Percentiles rank a stretch among this genome's conserved stretches.
phyloP scores from a whole-genome alignment of 176 grass and related monocot species.

The barley (Hordeum vulgare) region MorexV3_pseudomolecules_assembly NC_058524.1:627735896-627736395 shows the following conservation, averaged over 20 bases:
- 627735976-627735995: conserved; percentile 4
- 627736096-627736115: conserved; percentile 3
- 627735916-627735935: conserved; percentile 56
- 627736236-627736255: neutral
- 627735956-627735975: neutral
- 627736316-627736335: neutral
- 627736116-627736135: conserved; percentile 22
- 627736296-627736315: neutral
- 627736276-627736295: neutral
- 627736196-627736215: neutral
- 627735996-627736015: conserved; percentile 15
- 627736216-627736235: too few species aligned
- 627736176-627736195: neutral
- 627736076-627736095: neutral
- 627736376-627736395: neutral
- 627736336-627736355: neutral
- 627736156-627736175: neutral
- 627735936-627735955: neutral
- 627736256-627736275: neutral
- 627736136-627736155: neutral
- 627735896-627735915: conserved; percentile 45
- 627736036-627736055: too few species aligned
- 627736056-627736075: neutral
- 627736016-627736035: neutral
- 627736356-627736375: neutral